These are phyloP conservation scores for Leccinum rimulosum DNA, from an alignment of 768 basidiomycete species.

Conservation along the genomic window DNA sequence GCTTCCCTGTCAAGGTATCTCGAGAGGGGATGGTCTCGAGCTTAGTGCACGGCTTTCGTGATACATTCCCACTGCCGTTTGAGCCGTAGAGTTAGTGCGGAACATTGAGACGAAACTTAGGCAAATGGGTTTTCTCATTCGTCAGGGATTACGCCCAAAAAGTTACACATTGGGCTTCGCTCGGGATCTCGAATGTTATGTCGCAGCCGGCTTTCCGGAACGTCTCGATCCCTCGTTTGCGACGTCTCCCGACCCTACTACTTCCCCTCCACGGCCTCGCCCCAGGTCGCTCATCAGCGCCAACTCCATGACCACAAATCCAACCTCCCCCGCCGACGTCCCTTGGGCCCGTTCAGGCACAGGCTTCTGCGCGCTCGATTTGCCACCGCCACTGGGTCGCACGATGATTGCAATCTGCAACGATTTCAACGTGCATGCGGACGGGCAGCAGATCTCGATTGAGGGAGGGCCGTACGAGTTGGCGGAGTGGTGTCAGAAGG, in stretches of 20 bases:
- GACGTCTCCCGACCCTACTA: constrained; percentile 15
- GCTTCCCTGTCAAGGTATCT: too few relatives aligned
- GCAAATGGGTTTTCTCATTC: too few relatives aligned
- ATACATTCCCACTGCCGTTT: too few relatives aligned
- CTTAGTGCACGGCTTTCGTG: too few relatives aligned
- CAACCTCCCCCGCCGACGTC: constrained; percentile 69
- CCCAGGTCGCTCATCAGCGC: constrained; percentile 42
- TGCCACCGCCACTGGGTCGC: constrained; percentile 57
- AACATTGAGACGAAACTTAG: too few relatives aligned
- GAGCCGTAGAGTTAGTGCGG: too few relatives aligned
- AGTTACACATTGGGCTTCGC: too few relatives aligned
- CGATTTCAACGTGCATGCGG: constrained; percentile 63
- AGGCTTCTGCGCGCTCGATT: constrained; percentile 63
- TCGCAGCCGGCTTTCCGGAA: too few relatives aligned
- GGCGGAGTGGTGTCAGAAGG: constrained; percentile 55
- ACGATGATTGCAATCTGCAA: constrained; percentile 84
- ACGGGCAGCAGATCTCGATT: constrained; percentile 41
- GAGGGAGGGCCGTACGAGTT: constrained; percentile 77
- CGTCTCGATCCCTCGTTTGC: too few relatives aligned
- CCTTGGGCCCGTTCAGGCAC: constrained; percentile 81
- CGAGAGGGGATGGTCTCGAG: too few relatives aligned
- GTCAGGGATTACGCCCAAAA: too few relatives aligned
- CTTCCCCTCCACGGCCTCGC: background rate
- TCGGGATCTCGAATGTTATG: too few relatives aligned
- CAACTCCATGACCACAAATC: constrained; percentile 72